These are phyloP conservation scores for Pythium monospermum DNA, from an alignment of 352 stramenopile species.

Conservation along the genomic window DNA sequence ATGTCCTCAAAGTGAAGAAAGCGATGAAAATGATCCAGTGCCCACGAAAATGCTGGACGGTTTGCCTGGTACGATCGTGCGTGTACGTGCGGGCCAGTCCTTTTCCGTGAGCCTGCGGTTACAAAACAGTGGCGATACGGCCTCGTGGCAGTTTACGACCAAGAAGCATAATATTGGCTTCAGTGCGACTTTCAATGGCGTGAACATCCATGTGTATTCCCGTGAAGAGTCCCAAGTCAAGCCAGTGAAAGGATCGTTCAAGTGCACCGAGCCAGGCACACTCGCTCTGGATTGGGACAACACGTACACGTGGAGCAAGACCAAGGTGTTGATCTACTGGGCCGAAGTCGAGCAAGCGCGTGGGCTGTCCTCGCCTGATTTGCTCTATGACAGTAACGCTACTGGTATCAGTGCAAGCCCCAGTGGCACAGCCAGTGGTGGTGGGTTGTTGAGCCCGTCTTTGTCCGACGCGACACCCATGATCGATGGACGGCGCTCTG, in stretches of 20 bases:
- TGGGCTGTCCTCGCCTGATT: constrained; percentile 6
- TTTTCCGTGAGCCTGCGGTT: constrained; percentile 60
- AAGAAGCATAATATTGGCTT: constrained; percentile 84
- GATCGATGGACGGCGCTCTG: constrained; percentile 39
- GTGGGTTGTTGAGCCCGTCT: background rate
- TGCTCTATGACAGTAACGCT: background rate
- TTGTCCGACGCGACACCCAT: background rate
- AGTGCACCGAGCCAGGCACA: constrained; percentile 37
- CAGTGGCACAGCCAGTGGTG: background rate
- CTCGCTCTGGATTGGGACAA: constrained; percentile 78
- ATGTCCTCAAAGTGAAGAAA: constrained; percentile 40
- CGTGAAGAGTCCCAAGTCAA: constrained; percentile 57
- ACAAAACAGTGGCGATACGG: constrained; percentile 34
- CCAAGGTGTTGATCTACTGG: constrained; percentile 73
- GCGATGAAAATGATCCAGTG: constrained; percentile 46
- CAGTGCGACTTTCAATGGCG: constrained; percentile 63
- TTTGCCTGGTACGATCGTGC: constrained; percentile 56
- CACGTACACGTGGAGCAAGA: constrained; percentile 79
- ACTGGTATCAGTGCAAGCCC: background rate
- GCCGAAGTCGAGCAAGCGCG: constrained; percentile 47
- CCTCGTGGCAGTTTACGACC: constrained; percentile 68
- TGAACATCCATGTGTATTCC: constrained; percentile 57
- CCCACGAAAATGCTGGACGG: constrained; percentile 48
- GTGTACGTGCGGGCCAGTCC: constrained; percentile 56
- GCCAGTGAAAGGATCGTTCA: constrained; percentile 60